These are phyloP conservation scores for Hawksworthiomyces lignivorus DNA, from an alignment of 2,329 filamentous ascomycete genomes.

Conservation along the genomic window DNA sequence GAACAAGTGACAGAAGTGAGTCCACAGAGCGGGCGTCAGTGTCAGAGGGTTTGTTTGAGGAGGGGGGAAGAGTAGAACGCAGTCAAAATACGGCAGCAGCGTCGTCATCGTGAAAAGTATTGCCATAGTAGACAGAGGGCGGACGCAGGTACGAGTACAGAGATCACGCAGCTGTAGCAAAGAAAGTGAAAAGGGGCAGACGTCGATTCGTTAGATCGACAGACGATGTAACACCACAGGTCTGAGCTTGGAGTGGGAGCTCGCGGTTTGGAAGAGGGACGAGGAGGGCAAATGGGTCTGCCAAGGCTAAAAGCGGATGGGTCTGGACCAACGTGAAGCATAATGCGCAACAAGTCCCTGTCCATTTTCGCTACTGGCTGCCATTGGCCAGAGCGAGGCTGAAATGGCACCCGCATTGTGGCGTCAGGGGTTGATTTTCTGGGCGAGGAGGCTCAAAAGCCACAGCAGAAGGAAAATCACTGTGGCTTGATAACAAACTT, in stretches of 20 bases:
- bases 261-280: no score
- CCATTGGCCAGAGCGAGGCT: neutral
- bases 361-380: neutral
- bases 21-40: neutral
- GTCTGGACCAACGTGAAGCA: constrained; percentile 5
- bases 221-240: constrained; percentile 18
- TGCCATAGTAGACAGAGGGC: no score
- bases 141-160: no score
- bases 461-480: no score
- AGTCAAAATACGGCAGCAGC: neutral
- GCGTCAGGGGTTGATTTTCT: constrained; percentile 1
- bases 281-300: no score
- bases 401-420: neutral
- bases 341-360: constrained; percentile 7
- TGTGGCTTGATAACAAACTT: no score
- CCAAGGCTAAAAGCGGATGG: no score
- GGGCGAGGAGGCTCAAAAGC: no score
- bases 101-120: constrained; percentile 4
- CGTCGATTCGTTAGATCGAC: constrained; percentile 15
- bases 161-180: no score
- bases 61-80: neutral
- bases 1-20: neutral
- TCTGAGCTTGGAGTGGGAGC: constrained; percentile 9
- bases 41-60: constrained; percentile 1
- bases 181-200: constrained; percentile 7